Evolutionary conservation across 176 grass and related monocot species (phyloP).

Genomic region (Rhynchospora breviuscula): DNA sequence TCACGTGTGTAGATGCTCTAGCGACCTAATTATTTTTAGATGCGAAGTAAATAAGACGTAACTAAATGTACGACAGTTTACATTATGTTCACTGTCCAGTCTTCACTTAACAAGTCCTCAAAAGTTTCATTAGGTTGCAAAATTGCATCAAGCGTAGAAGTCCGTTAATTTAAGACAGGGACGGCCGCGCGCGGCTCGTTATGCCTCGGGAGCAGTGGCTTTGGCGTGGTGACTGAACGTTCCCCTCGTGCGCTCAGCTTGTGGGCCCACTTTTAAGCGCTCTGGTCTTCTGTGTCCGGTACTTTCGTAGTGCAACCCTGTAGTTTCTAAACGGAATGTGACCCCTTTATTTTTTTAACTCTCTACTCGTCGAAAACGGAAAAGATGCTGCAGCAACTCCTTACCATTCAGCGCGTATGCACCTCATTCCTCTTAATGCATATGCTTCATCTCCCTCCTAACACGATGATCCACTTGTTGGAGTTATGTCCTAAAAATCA

Average conservation of each 20-base stretch:
- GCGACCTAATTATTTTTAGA: slow-evolving; percentile 15
- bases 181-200: background rate
- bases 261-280: background rate
- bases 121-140: background rate
- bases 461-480: too few relatives aligned
- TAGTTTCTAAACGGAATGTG: too few relatives aligned
- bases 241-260: slow-evolving; percentile 40
- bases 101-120: background rate
- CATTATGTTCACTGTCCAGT: background rate
- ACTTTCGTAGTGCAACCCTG: too few relatives aligned
- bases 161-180: background rate
- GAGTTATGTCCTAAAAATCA: too few relatives aligned
- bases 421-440: too few relatives aligned
- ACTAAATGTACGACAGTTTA: background rate
- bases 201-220: slow-evolving; percentile 5
- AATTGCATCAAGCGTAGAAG: background rate
- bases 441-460: too few relatives aligned
- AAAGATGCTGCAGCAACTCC: too few relatives aligned
- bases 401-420: too few relatives aligned
- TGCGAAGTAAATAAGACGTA: background rate
- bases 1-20: slow-evolving; percentile 23
- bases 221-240: slow-evolving; percentile 12
- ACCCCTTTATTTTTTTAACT: too few relatives aligned
- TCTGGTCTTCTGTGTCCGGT: background rate
- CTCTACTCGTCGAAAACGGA: too few relatives aligned